Conservation (phyloP, 805 yeast genomes). For the Teunomyces lycoperdinae region DNA sequence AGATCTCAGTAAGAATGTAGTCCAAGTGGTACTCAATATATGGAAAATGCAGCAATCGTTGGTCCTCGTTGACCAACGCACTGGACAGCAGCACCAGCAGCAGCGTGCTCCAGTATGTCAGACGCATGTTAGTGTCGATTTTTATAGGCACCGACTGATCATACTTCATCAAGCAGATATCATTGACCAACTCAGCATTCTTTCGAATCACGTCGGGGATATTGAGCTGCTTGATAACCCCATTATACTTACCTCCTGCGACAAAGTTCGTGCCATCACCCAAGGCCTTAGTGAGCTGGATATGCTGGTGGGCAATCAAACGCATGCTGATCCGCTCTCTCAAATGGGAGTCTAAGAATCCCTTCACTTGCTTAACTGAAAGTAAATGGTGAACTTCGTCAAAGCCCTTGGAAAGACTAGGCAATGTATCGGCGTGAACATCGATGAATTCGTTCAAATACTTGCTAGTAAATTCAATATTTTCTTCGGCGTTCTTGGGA, state of each 20-base stretch:
- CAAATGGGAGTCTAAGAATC: constrained; percentile 72
- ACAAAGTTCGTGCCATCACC: constrained; percentile 39
- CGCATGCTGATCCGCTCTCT: constrained; percentile 85
- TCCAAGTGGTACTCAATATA: constrained; percentile 87
- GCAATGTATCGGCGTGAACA: constrained; percentile 80
- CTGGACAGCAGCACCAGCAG: constrained; percentile 14
- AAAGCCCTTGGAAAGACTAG: constrained; percentile 79
- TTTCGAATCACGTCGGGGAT: constrained; percentile 62
- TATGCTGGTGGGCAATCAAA: constrained; percentile 80
- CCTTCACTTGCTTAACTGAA: constrained; percentile 48
- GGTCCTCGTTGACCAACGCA: constrained; percentile 35
- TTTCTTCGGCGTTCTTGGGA: constrained; percentile 51
- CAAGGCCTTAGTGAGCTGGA: constrained; percentile 51
- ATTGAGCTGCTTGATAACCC: constrained; percentile 61
- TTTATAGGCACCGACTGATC: constrained; percentile 65
- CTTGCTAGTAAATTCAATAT: constrained; percentile 45
- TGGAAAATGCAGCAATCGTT: constrained; percentile 55
- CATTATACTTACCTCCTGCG: constrained; percentile 54
- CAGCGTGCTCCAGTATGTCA: constrained; percentile 26
- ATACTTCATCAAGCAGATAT: constrained; percentile 77
- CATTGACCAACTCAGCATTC: constrained; percentile 75
- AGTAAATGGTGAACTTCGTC: constrained; percentile 55
- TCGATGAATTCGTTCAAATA: constrained; percentile 61
- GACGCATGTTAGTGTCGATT: constrained; percentile 45
- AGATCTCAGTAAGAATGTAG: constrained; percentile 79